Conservation (phyloP, 257 asterid species). For the Solanum tarijense region DNA sequence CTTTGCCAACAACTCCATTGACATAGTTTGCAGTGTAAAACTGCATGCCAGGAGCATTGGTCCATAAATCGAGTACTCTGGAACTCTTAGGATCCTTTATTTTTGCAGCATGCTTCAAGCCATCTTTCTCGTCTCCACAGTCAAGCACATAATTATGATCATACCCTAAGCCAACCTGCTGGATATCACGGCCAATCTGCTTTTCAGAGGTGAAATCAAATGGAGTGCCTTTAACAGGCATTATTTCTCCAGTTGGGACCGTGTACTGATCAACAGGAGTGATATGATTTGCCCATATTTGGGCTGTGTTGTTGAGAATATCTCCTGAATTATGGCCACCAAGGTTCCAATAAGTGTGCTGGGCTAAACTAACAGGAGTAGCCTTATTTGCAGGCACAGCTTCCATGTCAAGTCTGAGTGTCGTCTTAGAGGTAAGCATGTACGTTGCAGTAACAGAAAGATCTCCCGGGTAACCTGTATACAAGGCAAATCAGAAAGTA, state of each 20-base stretch:
- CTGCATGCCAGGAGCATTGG: constrained; percentile 94
- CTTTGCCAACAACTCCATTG: constrained; percentile 68
- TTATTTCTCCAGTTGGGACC: constrained; percentile 80
- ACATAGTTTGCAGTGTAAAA: constrained; percentile 87
- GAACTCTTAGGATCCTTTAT: constrained; percentile 71
- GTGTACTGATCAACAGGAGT: constrained; percentile 77
- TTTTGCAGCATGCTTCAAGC: constrained; percentile 71
- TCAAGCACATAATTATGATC: constrained; percentile 91
- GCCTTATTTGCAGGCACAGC: constrained; percentile 69
- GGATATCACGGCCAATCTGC: constrained; percentile 56
- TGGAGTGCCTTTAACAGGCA: constrained; percentile 67
- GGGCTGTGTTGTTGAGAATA: constrained; percentile 64
- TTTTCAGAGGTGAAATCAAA: constrained; percentile 76
- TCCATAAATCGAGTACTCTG: constrained; percentile 80
- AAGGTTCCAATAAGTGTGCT: constrained; percentile 95
- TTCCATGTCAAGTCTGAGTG: constrained; percentile 93
- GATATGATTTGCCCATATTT: constrained; percentile 56
- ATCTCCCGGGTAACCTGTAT: constrained; percentile 88
- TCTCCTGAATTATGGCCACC: constrained; percentile 71
- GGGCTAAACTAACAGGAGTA: constrained; percentile 85
- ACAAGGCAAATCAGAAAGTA: constrained; percentile 1
- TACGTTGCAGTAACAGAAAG: constrained; percentile 65
- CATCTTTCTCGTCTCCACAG: constrained; percentile 53
- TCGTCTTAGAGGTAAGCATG: constrained; percentile 58
- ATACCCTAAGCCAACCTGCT: constrained; percentile 78